These are phyloP conservation scores for Betula pendula DNA, from an alignment of 306 rosid genomes.

Conservation along the genomic window DNA sequence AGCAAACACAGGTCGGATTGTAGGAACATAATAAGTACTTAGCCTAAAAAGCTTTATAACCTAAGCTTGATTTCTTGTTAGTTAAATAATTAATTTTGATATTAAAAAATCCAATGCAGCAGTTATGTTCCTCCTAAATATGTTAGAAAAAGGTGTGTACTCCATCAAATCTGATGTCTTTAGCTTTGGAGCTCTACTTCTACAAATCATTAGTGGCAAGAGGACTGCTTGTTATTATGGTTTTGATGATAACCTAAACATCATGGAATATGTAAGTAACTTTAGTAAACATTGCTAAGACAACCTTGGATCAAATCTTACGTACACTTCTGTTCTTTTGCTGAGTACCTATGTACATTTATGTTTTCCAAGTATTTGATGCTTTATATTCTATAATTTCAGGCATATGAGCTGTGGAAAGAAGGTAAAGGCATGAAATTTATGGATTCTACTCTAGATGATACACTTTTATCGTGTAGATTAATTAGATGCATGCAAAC, in stretches of 20 bases:
- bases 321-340: too few relatives aligned
- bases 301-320: too few relatives aligned
- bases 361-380: too few relatives aligned
- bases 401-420: slow-evolving; percentile 44
- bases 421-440: slow-evolving; percentile 31
- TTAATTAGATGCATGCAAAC: slow-evolving; percentile 34
- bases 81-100: not conserved
- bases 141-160: slow-evolving; percentile 24
- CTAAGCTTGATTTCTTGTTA: not conserved
- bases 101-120: not conserved
- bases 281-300: not conserved
- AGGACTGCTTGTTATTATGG: slow-evolving; percentile 15
- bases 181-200: slow-evolving; percentile 21
- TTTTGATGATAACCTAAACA: slow-evolving; percentile 5
- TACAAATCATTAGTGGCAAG: slow-evolving; percentile 46
- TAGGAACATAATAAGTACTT: slow-evolving; percentile 38
- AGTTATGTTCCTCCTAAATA: not conserved
- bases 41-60: not conserved
- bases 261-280: slow-evolving; percentile 36
- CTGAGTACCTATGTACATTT: too few relatives aligned
- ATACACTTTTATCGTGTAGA: slow-evolving; percentile 26
- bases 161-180: slow-evolving; percentile 16
- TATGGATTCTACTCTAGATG: slow-evolving; percentile 33
- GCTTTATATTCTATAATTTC: not conserved
- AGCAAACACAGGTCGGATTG: slow-evolving; percentile 3